Base-by-base conservation (phyloP, 768 basidiomycete species). In the Austroboletus eburneus region DNA sequence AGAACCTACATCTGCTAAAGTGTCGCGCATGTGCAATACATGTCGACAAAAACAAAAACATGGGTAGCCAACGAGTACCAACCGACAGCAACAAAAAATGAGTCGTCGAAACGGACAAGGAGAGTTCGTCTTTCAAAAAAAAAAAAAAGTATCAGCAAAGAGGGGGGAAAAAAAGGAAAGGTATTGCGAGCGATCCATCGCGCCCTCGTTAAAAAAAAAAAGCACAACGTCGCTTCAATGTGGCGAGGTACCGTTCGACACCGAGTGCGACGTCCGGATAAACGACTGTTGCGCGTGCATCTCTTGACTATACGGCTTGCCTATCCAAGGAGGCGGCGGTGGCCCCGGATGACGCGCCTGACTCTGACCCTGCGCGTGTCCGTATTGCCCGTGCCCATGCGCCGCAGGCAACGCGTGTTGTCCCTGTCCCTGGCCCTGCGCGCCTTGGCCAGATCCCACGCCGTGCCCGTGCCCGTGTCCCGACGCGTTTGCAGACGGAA, bases 211-310 rank as follows among this genome's bases (percentile, higher is more conserved):
- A n/a, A n/a, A n/a, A n/a, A n/a, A n/a, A n/a, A n/a, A n/a, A n/a
- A n/a, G n/a, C n/a, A n/a, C n/a, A n/a, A n/a, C n/a, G n/a, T n/a
- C n/a, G n/a, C n/a, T n/a, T 35, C 13, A 17, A 35, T 35, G 34
- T 17, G 69, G 68, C 9, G 70, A 70, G 5, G 66, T 62, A 9
- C 64, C 67, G 9, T 63, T 67, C 42, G 70, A 70, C 42, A 64
- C 66, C 23, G 71, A 66, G 34, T 74, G 74, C 35, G 74, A 71
- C 27, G 71, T 67, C 16, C 74, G 67, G 59, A 76, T 67, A 54
- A 77, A 77, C 18, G 74, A 75, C 48, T 75, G 76, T 24, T 74
- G 73, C 35, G 70, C 63, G 9, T 72, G 65, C 52, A 51, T 48
- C 14, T 63, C 57, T 5, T 53, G 51, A 12, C 48, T 43, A 7